Evolutionary conservation across 2,329 filamentous ascomycete genomes (phyloP).

Genomic region (Exophiala oligosperma): DNA sequence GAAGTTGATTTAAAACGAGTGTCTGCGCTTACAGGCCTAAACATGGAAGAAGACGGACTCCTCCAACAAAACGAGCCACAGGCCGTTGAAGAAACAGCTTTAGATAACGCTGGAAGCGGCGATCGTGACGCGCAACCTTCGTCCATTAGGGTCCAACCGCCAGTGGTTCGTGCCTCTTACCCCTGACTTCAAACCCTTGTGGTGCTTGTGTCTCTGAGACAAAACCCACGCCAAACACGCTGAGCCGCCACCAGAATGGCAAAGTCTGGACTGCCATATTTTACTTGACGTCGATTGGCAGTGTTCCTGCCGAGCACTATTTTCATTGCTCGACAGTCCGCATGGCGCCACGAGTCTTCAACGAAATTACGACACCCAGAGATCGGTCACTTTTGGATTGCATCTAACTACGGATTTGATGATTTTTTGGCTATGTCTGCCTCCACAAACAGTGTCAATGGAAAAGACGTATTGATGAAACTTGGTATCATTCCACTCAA

Average conservation of each 20-base stretch:
- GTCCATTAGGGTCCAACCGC: background rate
- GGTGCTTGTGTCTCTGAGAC: constrained; percentile 17
- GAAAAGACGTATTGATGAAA: background rate
- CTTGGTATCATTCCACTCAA: background rate
- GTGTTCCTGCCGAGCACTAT: background rate
- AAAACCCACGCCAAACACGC: constrained; percentile 1
- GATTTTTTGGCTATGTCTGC: background rate
- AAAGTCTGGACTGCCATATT: background rate
- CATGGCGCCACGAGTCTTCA: background rate
- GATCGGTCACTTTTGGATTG: background rate
- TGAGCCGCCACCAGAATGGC: constrained; percentile 14
- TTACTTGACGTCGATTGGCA: background rate
- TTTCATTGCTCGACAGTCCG: background rate
- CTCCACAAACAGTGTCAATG: background rate
- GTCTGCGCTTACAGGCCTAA: constrained; percentile 17
- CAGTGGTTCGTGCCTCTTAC: constrained; percentile 11
- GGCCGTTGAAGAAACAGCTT: constrained; percentile 4
- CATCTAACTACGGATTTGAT: background rate
- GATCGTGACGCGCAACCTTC: constrained; percentile 13
- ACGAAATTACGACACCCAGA: background rate
- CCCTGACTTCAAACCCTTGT: constrained; percentile 24
- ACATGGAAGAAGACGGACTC: constrained; percentile 5
- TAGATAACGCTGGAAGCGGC: constrained; percentile 7
- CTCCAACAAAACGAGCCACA: constrained; percentile 2
- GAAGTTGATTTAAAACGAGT: constrained; percentile 22